Base-by-base conservation (phyloP, 208 protist species). In the Trypanosoma vivax region DNA sequence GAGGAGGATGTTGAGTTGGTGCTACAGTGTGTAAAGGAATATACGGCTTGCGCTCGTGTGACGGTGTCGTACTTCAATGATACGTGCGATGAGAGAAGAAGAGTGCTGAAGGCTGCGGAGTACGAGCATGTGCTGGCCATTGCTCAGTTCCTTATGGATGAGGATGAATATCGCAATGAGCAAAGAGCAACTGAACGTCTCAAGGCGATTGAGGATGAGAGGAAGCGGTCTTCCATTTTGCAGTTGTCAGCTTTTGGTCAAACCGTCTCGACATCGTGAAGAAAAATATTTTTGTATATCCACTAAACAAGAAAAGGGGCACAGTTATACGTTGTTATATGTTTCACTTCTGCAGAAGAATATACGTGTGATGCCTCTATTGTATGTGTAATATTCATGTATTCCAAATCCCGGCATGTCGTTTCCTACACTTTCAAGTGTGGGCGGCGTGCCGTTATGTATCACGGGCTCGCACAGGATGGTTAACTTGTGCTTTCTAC, bases 81-180 rank as follows among this genome's bases (percentile, higher is more conserved):
- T 50, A 84, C 77, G 10, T 75, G 75, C 53, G 82, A 90, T 60
- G 82, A 90, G 64, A 46, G 64, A 16, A 66, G 82, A 30, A 63
- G 78, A 16, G 39, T 79, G 34, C 70, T 90, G 18, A 83, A 82
- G 38, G 68, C 69, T 2, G 73, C 68, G 18, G 60, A 53, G 10
- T 10, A 43, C 0, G 45, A 55, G 29, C 77, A 76, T 34, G 63
- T 76, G 19, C 27, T 51, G 7, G 66, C 60, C 0, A 75, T 90
- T 55, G 45, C 50, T 1, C 46, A 51, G 5, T 90, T 90, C 57
- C 63, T 90, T 10, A 33, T 52, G 9, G 48, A 59, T 9, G 56
- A 57, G 41, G 66, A 72, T 40, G 59, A 56, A 34, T 72, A 59
- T 48, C 65, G 60, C 16, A 47, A 23, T 5, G 60, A 77, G 49